Evolutionary conservation across 2,329 filamentous ascomycete genomes (phyloP), one percentile per base, ranked within the genome.

Genomic region (Trichoderma koningii): DNA sequence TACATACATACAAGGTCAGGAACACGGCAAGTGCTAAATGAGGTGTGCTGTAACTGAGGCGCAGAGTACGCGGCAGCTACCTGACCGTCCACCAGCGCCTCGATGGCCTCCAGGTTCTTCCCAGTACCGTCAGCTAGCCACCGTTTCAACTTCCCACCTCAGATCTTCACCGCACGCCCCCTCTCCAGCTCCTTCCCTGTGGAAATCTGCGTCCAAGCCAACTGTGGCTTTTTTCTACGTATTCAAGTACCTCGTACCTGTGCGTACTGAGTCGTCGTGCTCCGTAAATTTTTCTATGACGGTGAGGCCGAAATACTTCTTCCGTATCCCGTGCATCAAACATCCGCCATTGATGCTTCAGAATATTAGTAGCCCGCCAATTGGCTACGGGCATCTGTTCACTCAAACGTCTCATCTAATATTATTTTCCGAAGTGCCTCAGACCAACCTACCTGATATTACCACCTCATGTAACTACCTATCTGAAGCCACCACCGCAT

Each of bases 101-200:
- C 28, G 9, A 12, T 19, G 9, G 28, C 26, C 3, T 30, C 28
- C 1, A 52, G 50, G 50, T 52, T 34, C 28, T 12, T 12, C 50
- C 26, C 12, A 3, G 51, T 41, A 55, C 30, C 14, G 5, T 38
- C 34, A 41, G 23, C 53, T 55, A 21, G 38, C 38, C 53, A 38
- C 63, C 38, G 63, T 57, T 59, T 62, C 59, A 52, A 44, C 48
- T 63, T 52, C 34, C 9, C 52, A 23, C 21, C 21, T 23, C 21
- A 50, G 61, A 64, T 64, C 61, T 64, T 47, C 52, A 52, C 38
- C 44, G 21, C 64, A 66, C 64, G 28, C 64, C 50, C 56, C 57
- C 47, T 38, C 34, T 50, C 47, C 48, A 60, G 55, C 55, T 51
- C 26, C 34, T 52, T 47, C n/a, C 34, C 19, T 45, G 21, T 52